Conservation (phyloP, 306 rosid species). For the Begonia peltatifolia region DNA sequence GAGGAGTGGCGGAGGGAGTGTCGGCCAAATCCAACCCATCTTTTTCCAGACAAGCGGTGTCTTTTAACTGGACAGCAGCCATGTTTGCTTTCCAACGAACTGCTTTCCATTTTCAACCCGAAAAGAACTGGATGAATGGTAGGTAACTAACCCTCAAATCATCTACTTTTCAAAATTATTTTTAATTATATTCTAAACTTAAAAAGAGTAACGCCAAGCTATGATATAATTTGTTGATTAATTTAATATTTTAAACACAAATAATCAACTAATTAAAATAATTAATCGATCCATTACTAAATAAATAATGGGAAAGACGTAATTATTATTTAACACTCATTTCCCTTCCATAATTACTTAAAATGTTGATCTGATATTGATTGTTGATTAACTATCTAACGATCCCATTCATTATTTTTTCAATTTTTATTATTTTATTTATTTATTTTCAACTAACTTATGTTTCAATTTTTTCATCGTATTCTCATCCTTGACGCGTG, state of each 20-base stretch:
- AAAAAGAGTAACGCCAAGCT: constrained; percentile 2
- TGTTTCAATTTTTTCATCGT: too few relatives aligned
- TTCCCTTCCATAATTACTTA: too few relatives aligned
- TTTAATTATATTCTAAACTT: constrained; percentile 5
- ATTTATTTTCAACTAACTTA: too few relatives aligned
- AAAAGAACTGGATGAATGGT: constrained; percentile 81
- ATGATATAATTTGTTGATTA: neutral
- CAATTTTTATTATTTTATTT: too few relatives aligned
- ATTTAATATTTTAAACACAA: neutral
- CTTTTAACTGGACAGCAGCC: constrained; percentile 68
- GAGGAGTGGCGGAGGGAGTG: constrained; percentile 58
- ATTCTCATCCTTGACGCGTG: too few relatives aligned
- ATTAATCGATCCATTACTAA: too few relatives aligned
- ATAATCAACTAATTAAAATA: neutral
- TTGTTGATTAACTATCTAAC: too few relatives aligned
- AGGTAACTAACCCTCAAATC: constrained; percentile 7
- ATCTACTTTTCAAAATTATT: neutral
- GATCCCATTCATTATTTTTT: too few relatives aligned
- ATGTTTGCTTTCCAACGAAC: constrained; percentile 84
- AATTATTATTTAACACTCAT: too few relatives aligned
- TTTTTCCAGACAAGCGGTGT: constrained; percentile 5
- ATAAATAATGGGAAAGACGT: too few relatives aligned
- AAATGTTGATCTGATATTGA: too few relatives aligned
- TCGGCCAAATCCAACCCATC: constrained; percentile 57
- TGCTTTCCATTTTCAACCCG: constrained; percentile 70